phyloP scores from a whole-genome alignment of 1,284 basidiomycete species.

The Singerocomus inundabilis region DNA sequence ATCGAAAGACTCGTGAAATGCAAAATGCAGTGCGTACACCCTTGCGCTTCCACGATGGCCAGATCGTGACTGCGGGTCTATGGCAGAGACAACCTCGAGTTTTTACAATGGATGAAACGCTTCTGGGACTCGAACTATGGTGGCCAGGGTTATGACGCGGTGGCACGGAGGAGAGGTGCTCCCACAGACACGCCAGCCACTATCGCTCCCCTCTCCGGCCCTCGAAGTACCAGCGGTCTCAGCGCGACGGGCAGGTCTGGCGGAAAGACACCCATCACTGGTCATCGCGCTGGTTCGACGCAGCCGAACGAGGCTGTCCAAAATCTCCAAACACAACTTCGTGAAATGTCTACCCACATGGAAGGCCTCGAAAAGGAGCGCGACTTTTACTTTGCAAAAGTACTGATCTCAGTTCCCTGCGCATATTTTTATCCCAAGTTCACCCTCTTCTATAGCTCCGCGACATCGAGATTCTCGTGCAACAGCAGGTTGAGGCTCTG shows the following conservation, averaged over 20 bases:
- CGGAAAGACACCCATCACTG: slow-evolving; percentile 67
- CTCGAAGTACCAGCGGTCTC: slow-evolving; percentile 40
- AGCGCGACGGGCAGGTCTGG: slow-evolving; percentile 48
- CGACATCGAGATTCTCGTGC: slow-evolving; percentile 93
- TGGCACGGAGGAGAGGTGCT: slow-evolving; percentile 76
- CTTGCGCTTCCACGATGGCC: not conserved
- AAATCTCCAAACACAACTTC: slow-evolving; percentile 73
- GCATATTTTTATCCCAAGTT: slow-evolving; percentile 9
- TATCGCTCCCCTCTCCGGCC: slow-evolving; percentile 60
- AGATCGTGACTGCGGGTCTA: slow-evolving; percentile 16
- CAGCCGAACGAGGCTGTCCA: slow-evolving; percentile 61
- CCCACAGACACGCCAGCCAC: slow-evolving; percentile 73
- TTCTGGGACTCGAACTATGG: slow-evolving; percentile 95
- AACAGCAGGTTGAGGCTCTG: slow-evolving; percentile 64
- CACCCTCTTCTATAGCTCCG: slow-evolving; percentile 58
- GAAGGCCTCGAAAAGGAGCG: slow-evolving; percentile 93
- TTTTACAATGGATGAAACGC: slow-evolving; percentile 95
- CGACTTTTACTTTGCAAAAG: slow-evolving; percentile 99
- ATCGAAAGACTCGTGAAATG: slow-evolving; percentile 94
- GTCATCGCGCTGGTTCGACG: slow-evolving; percentile 59
- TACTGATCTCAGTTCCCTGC: slow-evolving; percentile 35
- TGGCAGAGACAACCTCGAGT: slow-evolving; percentile 93
- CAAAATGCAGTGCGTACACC: slow-evolving; percentile 90
- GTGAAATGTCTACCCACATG: slow-evolving; percentile 80
- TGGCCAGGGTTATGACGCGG: slow-evolving; percentile 88